Conservation (phyloP, 2,329 filamentous ascomycete genomes). For the Akanthomyces uredinophilus region DNA sequence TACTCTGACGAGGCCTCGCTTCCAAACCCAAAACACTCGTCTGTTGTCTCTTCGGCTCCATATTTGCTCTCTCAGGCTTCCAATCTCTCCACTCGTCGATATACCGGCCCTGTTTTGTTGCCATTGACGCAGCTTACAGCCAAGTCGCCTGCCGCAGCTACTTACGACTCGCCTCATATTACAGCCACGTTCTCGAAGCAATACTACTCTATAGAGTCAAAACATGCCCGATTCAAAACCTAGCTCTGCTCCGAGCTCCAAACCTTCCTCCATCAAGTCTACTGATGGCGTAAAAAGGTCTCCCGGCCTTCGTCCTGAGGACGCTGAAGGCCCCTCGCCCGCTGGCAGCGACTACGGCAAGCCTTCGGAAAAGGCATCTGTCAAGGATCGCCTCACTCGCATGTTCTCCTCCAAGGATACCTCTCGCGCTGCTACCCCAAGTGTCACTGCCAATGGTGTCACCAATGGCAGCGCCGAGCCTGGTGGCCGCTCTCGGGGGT, state of each 20-base stretch:
- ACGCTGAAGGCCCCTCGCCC: slow-evolving; percentile 24
- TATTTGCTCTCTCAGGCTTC: not conserved
- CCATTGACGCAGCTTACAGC: not conserved
- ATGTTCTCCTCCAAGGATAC: slow-evolving; percentile 60
- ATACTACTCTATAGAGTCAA: not conserved
- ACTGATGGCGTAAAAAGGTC: slow-evolving; percentile 38
- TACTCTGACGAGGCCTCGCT: not conserved
- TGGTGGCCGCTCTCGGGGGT: slow-evolving; percentile 30
- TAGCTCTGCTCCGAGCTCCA: slow-evolving; percentile 41
- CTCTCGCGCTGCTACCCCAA: slow-evolving; percentile 29
- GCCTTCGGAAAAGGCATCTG: slow-evolving; percentile 50
- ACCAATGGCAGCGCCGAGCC: slow-evolving; percentile 21
- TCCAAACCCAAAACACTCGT: too few relatives aligned
- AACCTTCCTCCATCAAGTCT: slow-evolving; percentile 46
- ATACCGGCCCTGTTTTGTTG: not conserved
- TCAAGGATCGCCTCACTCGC: slow-evolving; percentile 60
- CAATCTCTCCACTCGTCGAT: not conserved
- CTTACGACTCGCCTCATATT: not conserved
- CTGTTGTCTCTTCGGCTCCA: not conserved
- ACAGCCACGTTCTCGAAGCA: not conserved
- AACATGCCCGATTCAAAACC: slow-evolving; percentile 35
- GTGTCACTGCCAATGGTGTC: slow-evolving; percentile 15
- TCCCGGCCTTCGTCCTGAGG: slow-evolving; percentile 35
- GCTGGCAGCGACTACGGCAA: slow-evolving; percentile 15
- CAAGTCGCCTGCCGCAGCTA: not conserved